Evolutionary conservation across 164 flowering plant species (phyloP), one percentile per base, ranked within the genome.

Genomic region (Stephania yunnanensis): DNA sequence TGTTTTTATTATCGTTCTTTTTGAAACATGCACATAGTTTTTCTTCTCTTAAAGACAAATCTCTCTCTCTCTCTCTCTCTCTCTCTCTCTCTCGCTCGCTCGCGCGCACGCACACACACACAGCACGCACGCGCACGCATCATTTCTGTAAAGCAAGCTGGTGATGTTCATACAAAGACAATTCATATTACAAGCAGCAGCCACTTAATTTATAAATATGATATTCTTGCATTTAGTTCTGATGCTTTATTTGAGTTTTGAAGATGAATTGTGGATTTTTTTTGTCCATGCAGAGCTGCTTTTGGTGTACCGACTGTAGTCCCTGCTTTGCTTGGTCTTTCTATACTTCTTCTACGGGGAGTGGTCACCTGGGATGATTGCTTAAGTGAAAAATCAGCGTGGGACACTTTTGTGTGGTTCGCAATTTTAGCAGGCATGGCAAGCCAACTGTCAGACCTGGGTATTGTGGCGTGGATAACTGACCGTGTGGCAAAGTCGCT

Each of bases 351-450:
- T 42, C 69, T 90, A 73, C 69, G 82, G 68, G 97, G 98, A 50
- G 98, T 94, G 30, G 86, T 94, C 46, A 86, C 88, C n/a, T 94
- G 98, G 98, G 90, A 89, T 75, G 98, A 94, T 70, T 94, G 98
- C 85, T 82, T 94, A 71, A 82, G 84, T 69, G 98, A 94, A 80
- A 90, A 88, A 71, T 87, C 95, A 10, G 98, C 98, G 64, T 94
- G 98, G 98, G 98, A 94, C 79, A 94, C 98, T 6, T 81, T 94
- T 70, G 88, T 92, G 70, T 94, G 98, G 98, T 94, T 94, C 81
- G 95, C 97, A 2, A 91, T 89, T 73, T 82, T 94, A 3, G 94
- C 92, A 15, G 98, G 95, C 58, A 90, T 94, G 98, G 98, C 98
- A 11, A 86, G 97, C 50, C 95, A 94, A 75, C 76, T 94, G 78